Evolutionary conservation across 495 filamentous ascomycete species (phyloP), one percentile per base, ranked within the genome.

Genomic region (Daldinia decipiens): DNA sequence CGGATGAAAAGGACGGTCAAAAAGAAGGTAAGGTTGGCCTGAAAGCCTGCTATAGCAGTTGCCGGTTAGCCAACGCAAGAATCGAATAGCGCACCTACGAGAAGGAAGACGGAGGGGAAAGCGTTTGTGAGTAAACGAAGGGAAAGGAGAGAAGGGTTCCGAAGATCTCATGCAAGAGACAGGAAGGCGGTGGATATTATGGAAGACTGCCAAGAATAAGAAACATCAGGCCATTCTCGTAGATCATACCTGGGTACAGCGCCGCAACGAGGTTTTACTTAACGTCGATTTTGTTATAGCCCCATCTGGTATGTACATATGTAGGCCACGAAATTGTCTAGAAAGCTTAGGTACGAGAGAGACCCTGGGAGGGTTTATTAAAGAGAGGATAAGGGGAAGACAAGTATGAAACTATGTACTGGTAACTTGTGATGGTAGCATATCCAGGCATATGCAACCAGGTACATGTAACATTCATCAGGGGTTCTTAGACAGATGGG

Each of bases 191-290:
- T 77, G 83, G 78, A 71, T 79, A 87, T 71, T 78, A 79, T 80
- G 79, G 77, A 68, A 72, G 78, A 67, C 56, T 72, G 76, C 71
- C 77, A 78, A 77, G 76, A 69, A 62, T 69, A 64, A 69, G 76
- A 81, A 81, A 81, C 78, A 80, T 82, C 77, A 74, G 78, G 74
- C 73, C 78, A 81, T 80, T 68, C 67, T 78, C 50, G 81, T 70
- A 77, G 79, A 81, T 83, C 83, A 81, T 85, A 86, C 84, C 83
- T 83, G 78, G 77, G 78, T 80, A 82, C 79, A 80, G 82, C 81
- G 81, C 82, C 81, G 79, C 80, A 79, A 76, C 70, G 70, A 72
- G 77, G 61, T 43, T 52, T 52, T 71, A 76, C 27, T 75, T 78
- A 74, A 74, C 61, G 67, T 69, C 70, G 70, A 62, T 50, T 56